These are phyloP conservation scores for Debaryomyces maramus DNA, from an alignment of 805 yeast species.

Conservation along the genomic window DNA sequence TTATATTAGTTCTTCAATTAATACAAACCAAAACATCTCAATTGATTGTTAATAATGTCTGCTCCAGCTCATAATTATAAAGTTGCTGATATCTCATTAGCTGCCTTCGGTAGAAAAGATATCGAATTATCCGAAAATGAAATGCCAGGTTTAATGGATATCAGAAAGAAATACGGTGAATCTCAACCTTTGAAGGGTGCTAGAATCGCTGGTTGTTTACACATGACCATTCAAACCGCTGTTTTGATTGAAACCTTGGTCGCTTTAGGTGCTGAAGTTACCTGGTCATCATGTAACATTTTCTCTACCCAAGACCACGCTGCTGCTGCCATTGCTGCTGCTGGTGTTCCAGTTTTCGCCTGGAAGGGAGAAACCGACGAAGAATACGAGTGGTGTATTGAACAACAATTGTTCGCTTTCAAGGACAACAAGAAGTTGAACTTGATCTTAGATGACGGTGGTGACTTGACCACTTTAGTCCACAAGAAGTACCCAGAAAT, in stretches of 20 bases:
- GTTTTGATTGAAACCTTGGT: conserved; percentile 95
- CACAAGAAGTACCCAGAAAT: conserved; percentile 98
- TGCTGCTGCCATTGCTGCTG: conserved; percentile 99
- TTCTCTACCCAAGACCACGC: conserved; percentile 99
- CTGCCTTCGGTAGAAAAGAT: conserved; percentile 99
- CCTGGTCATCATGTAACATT: conserved; percentile 99
- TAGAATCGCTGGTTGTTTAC: conserved; percentile 97
- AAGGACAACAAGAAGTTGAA: conserved; percentile 93
- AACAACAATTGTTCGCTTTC: conserved; percentile 98
- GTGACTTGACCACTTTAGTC: conserved; percentile 94
- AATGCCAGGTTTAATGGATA: conserved; percentile 99
- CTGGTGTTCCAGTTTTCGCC: conserved; percentile 99
- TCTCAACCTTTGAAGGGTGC: conserved; percentile 98
- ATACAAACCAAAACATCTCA: background rate
- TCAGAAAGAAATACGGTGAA: conserved; percentile 87
- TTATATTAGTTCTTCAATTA: background rate
- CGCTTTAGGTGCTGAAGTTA: conserved; percentile 98
- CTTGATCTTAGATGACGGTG: conserved; percentile 98
- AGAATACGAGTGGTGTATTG: conserved; percentile 99
- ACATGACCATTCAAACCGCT: conserved; percentile 99
- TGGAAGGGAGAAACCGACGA: conserved; percentile 99
- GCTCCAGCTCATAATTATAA: conserved; percentile 68
- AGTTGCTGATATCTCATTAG: conserved; percentile 96
- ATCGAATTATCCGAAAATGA: conserved; percentile 98
- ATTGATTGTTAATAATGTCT: conserved; percentile 22